Evolutionary conservation across 768 basidiomycete species (phyloP).

Genomic region (Phylloporus sp.): DNA sequence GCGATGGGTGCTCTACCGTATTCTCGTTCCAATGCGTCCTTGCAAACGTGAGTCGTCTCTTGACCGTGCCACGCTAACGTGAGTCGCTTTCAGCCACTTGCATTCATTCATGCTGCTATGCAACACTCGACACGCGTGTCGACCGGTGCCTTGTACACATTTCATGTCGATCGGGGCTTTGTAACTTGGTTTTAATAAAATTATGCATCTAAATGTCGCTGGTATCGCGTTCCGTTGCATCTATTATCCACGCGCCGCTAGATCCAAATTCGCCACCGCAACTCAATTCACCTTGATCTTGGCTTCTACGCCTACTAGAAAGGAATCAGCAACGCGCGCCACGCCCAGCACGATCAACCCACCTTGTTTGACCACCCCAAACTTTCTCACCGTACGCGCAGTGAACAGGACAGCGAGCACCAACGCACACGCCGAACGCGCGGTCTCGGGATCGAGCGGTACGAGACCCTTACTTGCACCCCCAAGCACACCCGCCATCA

Average conservation of each 20-base stretch:
- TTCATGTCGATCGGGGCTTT: constrained; percentile 10
- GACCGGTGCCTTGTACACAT: constrained; percentile 16
- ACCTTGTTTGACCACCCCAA: constrained; percentile 31
- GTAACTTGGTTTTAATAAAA: constrained; percentile 6
- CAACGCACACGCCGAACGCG: constrained; percentile 67
- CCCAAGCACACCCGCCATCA: constrained; percentile 46
- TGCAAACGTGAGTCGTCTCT: constrained; percentile 9
- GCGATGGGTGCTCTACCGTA: no score
- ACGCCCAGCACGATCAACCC: not conserved
- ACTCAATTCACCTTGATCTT: constrained; percentile 28
- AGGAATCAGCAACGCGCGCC: not conserved
- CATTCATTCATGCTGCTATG: not conserved
- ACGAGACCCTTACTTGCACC: constrained; percentile 29
- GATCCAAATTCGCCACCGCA: not conserved
- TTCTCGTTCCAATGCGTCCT: no score
- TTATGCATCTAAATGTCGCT: constrained; percentile 2
- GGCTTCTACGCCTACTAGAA: constrained; percentile 5
- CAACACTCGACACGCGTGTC: not conserved
- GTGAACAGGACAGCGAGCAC: constrained; percentile 59
- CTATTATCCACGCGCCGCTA: not conserved
- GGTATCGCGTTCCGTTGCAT: constrained; percentile 6
- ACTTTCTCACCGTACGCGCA: constrained; percentile 62
- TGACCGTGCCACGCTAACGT: not conserved
- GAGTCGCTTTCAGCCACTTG: not conserved
- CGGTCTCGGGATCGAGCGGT: constrained; percentile 56